Percentiles rank a stretch among this genome's conserved stretches.
Conservation (phyloP, 208 protist species). For the Eutreptiella sp. region DNA sequence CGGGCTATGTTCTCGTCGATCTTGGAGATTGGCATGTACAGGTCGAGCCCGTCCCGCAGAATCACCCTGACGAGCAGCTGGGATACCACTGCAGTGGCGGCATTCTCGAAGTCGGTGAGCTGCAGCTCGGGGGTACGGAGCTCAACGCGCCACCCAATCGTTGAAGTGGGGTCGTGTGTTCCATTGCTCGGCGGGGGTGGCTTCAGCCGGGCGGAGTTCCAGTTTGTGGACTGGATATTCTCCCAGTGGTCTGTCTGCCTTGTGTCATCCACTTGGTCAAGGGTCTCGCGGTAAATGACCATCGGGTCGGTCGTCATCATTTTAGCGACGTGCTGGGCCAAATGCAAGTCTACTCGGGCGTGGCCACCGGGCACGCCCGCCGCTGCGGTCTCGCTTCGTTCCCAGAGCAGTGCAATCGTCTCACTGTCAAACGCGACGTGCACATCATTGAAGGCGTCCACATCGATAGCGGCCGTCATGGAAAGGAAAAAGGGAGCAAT, state of each 20-base stretch:
- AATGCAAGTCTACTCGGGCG: conserved; percentile 51
- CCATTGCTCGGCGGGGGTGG: conserved; percentile 66
- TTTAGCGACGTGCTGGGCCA: conserved; percentile 93
- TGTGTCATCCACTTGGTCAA: conserved; percentile 85
- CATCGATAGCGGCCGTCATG: no score
- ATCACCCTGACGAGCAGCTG: conserved; percentile 88
- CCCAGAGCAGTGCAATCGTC: no score
- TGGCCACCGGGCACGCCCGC: conserved; percentile 16
- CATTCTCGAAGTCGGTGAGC: conserved; percentile 98
- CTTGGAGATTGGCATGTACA: conserved; percentile 94
- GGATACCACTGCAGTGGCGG: conserved; percentile 93
- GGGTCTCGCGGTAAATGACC: conserved; percentile 85
- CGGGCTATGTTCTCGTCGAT: conserved; percentile 94
- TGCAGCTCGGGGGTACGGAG: conserved; percentile 91
- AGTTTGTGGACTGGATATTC: conserved; percentile 97
- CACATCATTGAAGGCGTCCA: no score
- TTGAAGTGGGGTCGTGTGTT: conserved; percentile 19
- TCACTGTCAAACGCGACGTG: no score
- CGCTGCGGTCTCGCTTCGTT: conserved; percentile 47
- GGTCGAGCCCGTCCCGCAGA: conserved; percentile 80
- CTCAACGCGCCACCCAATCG: conserved; percentile 92
- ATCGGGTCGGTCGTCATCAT: conserved; percentile 97
- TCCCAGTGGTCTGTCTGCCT: conserved; percentile 93
- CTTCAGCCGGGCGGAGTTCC: conserved; percentile 95
- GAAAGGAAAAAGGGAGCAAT: no score